Base-by-base conservation (phyloP, 108 stramenopile species). In the Poteriospumella lacustris region DNA sequence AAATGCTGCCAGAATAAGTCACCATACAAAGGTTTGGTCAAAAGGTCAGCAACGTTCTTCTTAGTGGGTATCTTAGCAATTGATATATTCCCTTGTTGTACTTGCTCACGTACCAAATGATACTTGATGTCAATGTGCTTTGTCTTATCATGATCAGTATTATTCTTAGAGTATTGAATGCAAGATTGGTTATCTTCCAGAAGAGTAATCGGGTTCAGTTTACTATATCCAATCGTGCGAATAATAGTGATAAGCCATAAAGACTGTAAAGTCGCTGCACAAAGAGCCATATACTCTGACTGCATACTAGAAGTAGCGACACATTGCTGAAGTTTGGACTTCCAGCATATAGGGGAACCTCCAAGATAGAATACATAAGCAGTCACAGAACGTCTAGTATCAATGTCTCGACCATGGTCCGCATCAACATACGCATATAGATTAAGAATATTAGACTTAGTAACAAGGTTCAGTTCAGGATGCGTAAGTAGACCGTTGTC, bases 331-430 rank as follows among this genome's bases (percentile, higher is more conserved):
- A 42, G 40, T 42, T 42, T 39, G 41, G 70, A 73, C 41, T 73
- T 39, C 70, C 70, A 73, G 31, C 44, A n/a, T 42, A 73, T 56
- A 73, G 70, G 70, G 31, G n/a, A 15, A 73, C 47, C 47, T 29
- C 24, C 70, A 42, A 52, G 47, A 39, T 29, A 42, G 41, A 73
- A 73, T 15, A 73, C 70, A 56, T 52, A 73, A 42, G n/a, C 70
- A 44, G 70, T 52, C 12, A 52, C 44, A 39, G 70, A 73, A 26
- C 70, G 70, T 26, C 70, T 44, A 73, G 70, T 73, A 73, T 73
- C 70, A 39, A 73, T 42, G 41, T 73, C 70, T 31, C 31, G 15
- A 73, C n/a, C 43, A 73, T 42, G 28, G 41, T 44, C 70, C 70
- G 44, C 43, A 73, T 73, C 47, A 73, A 56, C 70, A 73, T 73